A percentile compares a stretch with the other conserved stretches of the same genome.
Conservation (phyloP, 208 protist genomes). For the Trypanosoma platydactyli region DNA sequence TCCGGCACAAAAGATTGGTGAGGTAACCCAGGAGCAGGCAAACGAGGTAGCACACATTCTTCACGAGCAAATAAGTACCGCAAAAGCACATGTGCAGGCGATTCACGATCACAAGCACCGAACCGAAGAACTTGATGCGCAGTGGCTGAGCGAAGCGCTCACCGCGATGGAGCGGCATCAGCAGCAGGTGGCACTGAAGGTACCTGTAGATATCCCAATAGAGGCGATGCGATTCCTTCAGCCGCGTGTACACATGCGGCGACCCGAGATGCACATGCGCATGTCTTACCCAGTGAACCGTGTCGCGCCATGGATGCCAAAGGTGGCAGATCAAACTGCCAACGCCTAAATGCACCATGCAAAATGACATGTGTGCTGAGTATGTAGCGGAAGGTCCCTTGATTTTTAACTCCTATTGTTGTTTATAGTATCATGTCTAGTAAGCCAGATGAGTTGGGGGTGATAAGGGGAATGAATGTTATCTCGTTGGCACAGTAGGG, state of each 20-base stretch:
- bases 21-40: conserved; percentile 75
- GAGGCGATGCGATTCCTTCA: conserved; percentile 82
- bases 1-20: conserved; percentile 82
- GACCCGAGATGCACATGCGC: conserved; percentile 87
- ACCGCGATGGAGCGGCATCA: conserved; percentile 81
- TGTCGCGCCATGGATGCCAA: conserved; percentile 89
- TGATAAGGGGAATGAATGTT: no score
- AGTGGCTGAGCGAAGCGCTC: conserved; percentile 69
- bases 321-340: conserved; percentile 66
- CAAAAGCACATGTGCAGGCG: conserved; percentile 58
- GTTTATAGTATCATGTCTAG: conserved; percentile 8
- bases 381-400: not conserved
- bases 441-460: not conserved
- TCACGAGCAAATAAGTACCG: conserved; percentile 57
- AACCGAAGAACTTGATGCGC: conserved; percentile 59
- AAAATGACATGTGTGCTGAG: not conserved
- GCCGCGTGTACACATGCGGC: conserved; percentile 86
- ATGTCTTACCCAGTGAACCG: conserved; percentile 88
- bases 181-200: conserved; percentile 73
- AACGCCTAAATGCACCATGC: conserved; percentile 55
- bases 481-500: no score
- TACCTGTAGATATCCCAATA: conserved; percentile 81
- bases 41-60: conserved; percentile 66
- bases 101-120: conserved; percentile 73
- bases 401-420: conserved; percentile 17